Conservation (phyloP, 306 rosid species). For the Gillenia trifoliata region DNA sequence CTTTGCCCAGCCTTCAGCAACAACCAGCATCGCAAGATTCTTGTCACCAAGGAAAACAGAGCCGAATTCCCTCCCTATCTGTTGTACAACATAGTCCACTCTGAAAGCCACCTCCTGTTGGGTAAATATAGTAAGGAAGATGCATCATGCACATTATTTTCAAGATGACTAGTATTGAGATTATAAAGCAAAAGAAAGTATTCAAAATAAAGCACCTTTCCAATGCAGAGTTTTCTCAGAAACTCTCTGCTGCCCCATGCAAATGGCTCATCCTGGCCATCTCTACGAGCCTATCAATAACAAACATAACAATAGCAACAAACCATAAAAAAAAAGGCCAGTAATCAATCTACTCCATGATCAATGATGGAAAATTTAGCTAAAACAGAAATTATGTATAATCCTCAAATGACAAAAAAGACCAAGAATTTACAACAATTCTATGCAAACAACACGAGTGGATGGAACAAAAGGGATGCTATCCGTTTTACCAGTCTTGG, state of each 20-base stretch:
- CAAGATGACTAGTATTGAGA: neutral
- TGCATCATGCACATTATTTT: neutral
- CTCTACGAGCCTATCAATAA: slow-evolving; percentile 72
- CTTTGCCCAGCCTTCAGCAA: slow-evolving; percentile 95
- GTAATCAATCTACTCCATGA: neutral
- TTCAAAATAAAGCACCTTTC: slow-evolving; percentile 53
- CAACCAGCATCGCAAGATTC: slow-evolving; percentile 72
- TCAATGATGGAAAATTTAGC: neutral
- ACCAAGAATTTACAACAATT: neutral
- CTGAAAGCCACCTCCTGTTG: slow-evolving; percentile 79
- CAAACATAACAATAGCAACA: neutral
- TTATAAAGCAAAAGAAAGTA: slow-evolving; percentile 1
- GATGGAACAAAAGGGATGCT: neutral
- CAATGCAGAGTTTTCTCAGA: slow-evolving; percentile 79
- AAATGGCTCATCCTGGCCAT: slow-evolving; percentile 82
- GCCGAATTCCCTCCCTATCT: slow-evolving; percentile 84
- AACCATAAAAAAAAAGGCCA: neutral
- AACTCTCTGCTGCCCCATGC: slow-evolving; percentile 98
- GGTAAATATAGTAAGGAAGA: slow-evolving; percentile 9
- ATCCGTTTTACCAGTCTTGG: slow-evolving; percentile 62
- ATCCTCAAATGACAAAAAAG: neutral
- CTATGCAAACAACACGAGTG: neutral
- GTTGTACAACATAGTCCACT: slow-evolving; percentile 79
- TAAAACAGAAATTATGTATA: neutral
- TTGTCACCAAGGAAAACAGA: slow-evolving; percentile 81